Percentiles rank a stretch among this genome's conserved stretches.
Evolutionary conservation across 1,284 basidiomycete species (phyloP).

Genomic region (Thecaphora thlaspeos): DNA sequence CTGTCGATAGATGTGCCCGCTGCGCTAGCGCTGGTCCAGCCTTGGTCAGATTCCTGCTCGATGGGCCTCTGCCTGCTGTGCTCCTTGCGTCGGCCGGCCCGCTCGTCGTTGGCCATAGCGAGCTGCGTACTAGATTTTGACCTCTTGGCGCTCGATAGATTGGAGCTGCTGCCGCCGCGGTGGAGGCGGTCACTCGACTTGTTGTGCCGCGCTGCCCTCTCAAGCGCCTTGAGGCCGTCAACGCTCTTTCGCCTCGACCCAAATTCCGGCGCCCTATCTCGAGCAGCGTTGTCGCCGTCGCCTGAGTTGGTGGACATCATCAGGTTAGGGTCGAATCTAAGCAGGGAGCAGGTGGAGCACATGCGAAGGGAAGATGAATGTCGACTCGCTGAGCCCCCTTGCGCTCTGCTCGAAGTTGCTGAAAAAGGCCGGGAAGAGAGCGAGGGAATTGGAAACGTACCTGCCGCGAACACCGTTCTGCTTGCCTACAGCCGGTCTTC

Average conservation of each 20-base stretch:
- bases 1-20: constrained; percentile 29
- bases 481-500: neutral
- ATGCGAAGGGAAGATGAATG: no score
- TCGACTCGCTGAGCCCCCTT: no score
- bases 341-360: constrained; percentile 14
- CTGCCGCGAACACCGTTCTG: constrained; percentile 12
- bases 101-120: constrained; percentile 18
- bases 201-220: constrained; percentile 15
- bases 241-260: constrained; percentile 4
- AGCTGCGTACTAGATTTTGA: constrained; percentile 43
- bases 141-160: constrained; percentile 31
- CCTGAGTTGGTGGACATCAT: constrained; percentile 42
- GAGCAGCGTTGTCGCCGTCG: constrained; percentile 6
- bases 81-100: constrained; percentile 15
- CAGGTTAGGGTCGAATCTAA: constrained; percentile 38
- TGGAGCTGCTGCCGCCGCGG: constrained; percentile 33
- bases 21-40: constrained; percentile 40
- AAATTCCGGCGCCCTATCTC: constrained; percentile 10
- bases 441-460: constrained; percentile 21
- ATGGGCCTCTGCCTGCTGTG: constrained; percentile 12
- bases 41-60: constrained; percentile 26
- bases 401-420: no score
- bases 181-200: constrained; percentile 44
- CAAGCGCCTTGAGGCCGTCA: constrained; percentile 7
- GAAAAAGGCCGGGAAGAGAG: neutral